These are phyloP conservation scores for Lepidium didymum DNA, from an alignment of 345 rosid species.

Conservation along the genomic window DNA sequence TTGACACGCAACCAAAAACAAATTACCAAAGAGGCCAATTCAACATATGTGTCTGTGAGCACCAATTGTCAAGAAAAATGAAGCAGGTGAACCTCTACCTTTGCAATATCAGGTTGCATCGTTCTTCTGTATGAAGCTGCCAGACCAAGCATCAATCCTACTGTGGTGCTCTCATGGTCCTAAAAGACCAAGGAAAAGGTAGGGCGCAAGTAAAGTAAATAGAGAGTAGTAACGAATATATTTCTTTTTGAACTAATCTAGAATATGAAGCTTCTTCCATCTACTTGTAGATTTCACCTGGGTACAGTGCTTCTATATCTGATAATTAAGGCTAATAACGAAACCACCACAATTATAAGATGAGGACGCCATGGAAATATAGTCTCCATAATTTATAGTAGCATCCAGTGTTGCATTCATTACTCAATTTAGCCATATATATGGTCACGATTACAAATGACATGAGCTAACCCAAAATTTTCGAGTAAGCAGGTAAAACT, in stretches of 20 bases:
- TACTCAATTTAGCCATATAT: neutral
- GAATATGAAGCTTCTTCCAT: neutral
- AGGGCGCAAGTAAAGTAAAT: constrained; percentile 3
- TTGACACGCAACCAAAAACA: neutral
- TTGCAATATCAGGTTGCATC: constrained; percentile 86
- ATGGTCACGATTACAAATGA: neutral
- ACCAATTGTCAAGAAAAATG: constrained; percentile 14
- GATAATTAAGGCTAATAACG: neutral
- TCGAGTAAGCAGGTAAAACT: neutral
- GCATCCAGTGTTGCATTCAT: constrained; percentile 5
- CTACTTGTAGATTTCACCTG: neutral
- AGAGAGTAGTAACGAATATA: neutral
- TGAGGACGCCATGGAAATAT: constrained; percentile 4
- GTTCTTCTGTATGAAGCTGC: constrained; percentile 93
- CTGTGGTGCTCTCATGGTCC: constrained; percentile 94
- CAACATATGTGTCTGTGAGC: neutral
- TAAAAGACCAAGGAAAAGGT: constrained; percentile 26
- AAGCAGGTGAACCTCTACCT: constrained; percentile 41
- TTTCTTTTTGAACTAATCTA: neutral
- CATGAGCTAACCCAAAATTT: neutral
- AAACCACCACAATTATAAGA: neutral
- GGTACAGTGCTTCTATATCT: neutral
- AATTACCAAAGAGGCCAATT: neutral
- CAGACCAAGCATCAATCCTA: constrained; percentile 93
- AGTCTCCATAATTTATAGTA: constrained; percentile 1